Percentiles rank a stretch among this genome's conserved stretches.
phyloP scores from a whole-genome alignment of 306 rosid species.

The Vigna angularis region DNA sequence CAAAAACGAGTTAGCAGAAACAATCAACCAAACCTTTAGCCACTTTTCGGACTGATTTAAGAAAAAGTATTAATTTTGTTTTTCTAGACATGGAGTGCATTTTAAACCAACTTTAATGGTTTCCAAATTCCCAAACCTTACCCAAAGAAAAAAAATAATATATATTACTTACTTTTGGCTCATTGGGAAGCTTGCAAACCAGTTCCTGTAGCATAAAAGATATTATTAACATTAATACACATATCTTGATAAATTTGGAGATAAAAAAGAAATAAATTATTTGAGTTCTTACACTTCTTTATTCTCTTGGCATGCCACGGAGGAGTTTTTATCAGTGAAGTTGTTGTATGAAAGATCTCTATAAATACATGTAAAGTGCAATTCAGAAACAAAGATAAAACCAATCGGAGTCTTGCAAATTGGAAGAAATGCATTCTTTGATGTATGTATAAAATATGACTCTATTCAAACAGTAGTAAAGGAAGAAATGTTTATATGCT shows the following conservation, averaged over 20 bases:
- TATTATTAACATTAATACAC: not conserved
- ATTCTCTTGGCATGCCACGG: slow-evolving; percentile 1
- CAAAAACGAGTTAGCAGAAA: not conserved
- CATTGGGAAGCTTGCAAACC: slow-evolving; percentile 56
- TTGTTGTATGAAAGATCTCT: slow-evolving; percentile 71
- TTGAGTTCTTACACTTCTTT: slow-evolving; percentile 47
- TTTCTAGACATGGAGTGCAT: too few species aligned
- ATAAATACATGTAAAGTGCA: not conserved
- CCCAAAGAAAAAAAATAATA: too few species aligned
- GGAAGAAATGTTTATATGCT: too few species aligned
- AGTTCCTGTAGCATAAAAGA: slow-evolving; percentile 50
- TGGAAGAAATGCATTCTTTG: too few species aligned
- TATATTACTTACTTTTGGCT: not conserved
- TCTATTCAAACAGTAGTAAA: too few species aligned
- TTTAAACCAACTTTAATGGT: too few species aligned
- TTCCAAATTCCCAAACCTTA: not conserved
- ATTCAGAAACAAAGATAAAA: slow-evolving; percentile 19
- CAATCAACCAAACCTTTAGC: not conserved
- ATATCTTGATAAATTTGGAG: not conserved
- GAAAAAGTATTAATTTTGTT: too few species aligned
- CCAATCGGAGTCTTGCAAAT: too few species aligned
- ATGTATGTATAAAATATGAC: too few species aligned
- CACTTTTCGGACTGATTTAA: too few species aligned
- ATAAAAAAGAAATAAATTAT: not conserved
- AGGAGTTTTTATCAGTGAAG: slow-evolving; percentile 1